Evolutionary conservation across 75 land plant genomes (phyloP), one percentile per base, ranked within the genome.

Genomic region (Isoetes taiwanensis): DNA sequence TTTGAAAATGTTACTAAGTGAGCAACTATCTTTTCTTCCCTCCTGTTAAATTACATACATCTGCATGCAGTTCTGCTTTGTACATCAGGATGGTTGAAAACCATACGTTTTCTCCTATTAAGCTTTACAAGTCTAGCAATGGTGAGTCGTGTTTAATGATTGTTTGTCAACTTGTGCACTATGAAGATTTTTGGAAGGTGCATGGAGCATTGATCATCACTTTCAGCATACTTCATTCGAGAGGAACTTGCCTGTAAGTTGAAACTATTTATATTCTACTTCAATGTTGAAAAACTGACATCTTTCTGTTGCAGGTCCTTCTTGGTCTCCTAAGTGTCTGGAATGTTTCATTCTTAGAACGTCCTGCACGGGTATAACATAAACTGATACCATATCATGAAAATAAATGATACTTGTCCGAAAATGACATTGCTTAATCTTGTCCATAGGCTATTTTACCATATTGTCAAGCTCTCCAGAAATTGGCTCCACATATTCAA

Each of bases 401-500:
- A 19, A 21, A 20, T 12, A 3, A 14, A 29, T 9, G 17, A 34
- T 10, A 17, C 12, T 34, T 19, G 17, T 35, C 9, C 23, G 12
- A 1, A 11, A 34, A 29, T 29, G 2, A 34, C 19, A 14, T 12
- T 54, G 28, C 56, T 54, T 34, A 14, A 54, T 41, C 57, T 10
- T 42, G 39, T 38, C 26, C 65, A 11, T 73, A 91, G 98, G 99
- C 99, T 10, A 94, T 94, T 21, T 64, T 94, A 31, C 96, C 99
- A 4, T 94, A 94, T 46, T 75, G 77, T 30, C 99, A 94, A 54
- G 96, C 99, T 16, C 64, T 94, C 16, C 90, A 88, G 71, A 94
- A 94, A 52, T 74, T 94, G 72, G 99, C 99, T 33, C 96, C 99
- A 1, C 99, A 94, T 40, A 94, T 94, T 35, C 99, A 94, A 40